These are phyloP conservation scores for Naganishia vaughanmartiniae DNA, from an alignment of 768 basidiomycete species.

Conservation along the genomic window DNA sequence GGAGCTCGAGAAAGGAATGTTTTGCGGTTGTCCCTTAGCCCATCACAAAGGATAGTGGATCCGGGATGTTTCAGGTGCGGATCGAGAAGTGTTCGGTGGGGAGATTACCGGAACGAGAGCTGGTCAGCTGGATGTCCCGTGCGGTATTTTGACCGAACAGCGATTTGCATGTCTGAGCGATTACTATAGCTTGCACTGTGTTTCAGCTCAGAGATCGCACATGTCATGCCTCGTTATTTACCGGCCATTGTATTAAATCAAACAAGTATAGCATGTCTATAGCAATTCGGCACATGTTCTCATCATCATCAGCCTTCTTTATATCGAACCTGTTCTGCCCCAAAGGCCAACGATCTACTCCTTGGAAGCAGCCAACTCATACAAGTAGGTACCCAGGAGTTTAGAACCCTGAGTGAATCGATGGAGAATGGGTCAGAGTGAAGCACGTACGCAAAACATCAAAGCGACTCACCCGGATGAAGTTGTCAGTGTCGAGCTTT, in stretches of 20 bases:
- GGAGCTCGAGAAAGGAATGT: no score
- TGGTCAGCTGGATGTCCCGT: no score
- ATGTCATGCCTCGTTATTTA: background rate
- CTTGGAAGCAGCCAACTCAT: slow-evolving; percentile 60
- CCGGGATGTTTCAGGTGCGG: no score
- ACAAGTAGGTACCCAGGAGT: slow-evolving; percentile 74
- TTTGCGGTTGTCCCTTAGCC: no score
- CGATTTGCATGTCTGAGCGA: background rate
- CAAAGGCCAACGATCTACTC: background rate
- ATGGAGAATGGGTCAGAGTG: background rate
- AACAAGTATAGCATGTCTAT: no score
- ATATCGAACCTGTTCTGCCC: background rate
- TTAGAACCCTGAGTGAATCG: slow-evolving; percentile 55
- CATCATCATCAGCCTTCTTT: background rate
- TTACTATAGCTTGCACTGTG: background rate
- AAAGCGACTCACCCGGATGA: slow-evolving; percentile 66
- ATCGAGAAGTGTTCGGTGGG: no score
- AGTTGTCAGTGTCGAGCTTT: slow-evolving; percentile 88
- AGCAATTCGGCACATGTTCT: no score
- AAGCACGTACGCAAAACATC: background rate
- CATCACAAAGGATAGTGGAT: no score
- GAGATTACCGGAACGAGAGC: no score
- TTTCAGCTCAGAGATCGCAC: background rate
- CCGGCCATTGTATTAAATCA: no score
- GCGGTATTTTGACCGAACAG: no score